A percentile compares a stretch with the other conserved stretches of the same genome.
Evolutionary conservation across 1,284 basidiomycete genomes (phyloP).

Genomic region (Tilletia indica): DNA sequence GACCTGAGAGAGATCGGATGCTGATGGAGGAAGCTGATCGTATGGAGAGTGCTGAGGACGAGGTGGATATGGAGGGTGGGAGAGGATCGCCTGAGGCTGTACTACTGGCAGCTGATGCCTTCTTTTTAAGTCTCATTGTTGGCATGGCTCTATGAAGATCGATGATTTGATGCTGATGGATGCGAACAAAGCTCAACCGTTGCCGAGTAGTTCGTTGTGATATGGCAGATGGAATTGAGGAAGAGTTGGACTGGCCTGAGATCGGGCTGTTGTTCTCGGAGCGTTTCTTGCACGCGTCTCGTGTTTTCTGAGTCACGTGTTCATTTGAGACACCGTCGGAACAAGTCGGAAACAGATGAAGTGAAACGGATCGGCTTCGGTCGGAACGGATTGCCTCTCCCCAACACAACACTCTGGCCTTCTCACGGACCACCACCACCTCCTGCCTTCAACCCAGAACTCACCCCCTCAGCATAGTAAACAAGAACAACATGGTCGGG

Average conservation of each 20-base stretch:
- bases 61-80: neutral
- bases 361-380: neutral
- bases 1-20: neutral
- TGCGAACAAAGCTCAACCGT: no score
- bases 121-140: no score
- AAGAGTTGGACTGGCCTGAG: no score
- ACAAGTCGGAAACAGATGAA: no score
- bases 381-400: neutral
- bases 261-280: no score
- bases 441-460: neutral
- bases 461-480: neutral
- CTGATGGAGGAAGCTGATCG: neutral
- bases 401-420: neutral
- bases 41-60: neutral
- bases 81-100: neutral
- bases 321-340: neutral
- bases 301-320: no score
- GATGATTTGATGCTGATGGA: no score
- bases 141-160: no score
- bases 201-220: no score
- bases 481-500: slow-evolving; percentile 6
- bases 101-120: no score
- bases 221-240: no score
- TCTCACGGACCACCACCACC: slow-evolving; percentile 10
- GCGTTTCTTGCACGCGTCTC: no score